Conservation (phyloP, 352 stramenopile species). For the Pythium phragmiticola region DNA sequence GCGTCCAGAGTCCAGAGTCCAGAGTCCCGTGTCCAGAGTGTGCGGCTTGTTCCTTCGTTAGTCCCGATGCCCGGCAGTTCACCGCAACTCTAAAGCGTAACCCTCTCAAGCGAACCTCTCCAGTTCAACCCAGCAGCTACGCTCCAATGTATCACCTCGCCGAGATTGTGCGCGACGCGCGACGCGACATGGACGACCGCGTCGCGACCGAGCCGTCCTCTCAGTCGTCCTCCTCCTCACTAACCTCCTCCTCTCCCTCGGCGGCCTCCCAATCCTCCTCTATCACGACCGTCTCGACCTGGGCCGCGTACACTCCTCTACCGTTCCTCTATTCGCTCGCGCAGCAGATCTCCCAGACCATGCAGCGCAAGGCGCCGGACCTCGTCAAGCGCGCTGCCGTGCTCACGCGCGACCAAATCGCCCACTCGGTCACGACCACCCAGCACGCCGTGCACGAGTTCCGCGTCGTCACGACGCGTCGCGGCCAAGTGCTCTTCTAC, state of each 20-base stretch:
- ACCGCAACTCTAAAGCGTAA: background rate
- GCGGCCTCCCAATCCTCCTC: constrained; percentile 23
- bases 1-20: too few relatives aligned
- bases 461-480: constrained; percentile 56
- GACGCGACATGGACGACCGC: constrained; percentile 77
- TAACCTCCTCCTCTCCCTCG: too few relatives aligned
- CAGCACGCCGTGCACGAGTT: constrained; percentile 58
- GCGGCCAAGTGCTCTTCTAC: constrained; percentile 68
- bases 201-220: constrained; percentile 13
- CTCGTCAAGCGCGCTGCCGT: constrained; percentile 70
- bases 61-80: background rate
- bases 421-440: constrained; percentile 48
- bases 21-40: too few relatives aligned
- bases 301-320: constrained; percentile 71
- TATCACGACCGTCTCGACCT: constrained; percentile 25
- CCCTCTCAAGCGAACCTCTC: background rate
- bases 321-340: constrained; percentile 70
- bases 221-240: constrained; percentile 8
- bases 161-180: constrained; percentile 80
- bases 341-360: constrained; percentile 65
- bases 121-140: too few relatives aligned
- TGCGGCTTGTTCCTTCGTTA: background rate
- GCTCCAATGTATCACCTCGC: constrained; percentile 75
- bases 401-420: constrained; percentile 62
- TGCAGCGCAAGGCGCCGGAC: constrained; percentile 75